Percentiles rank a stretch among this genome's conserved stretches.
Evolutionary conservation across 148 eudicot species (phyloP).

Genomic region (Selenicereus undatus): DNA sequence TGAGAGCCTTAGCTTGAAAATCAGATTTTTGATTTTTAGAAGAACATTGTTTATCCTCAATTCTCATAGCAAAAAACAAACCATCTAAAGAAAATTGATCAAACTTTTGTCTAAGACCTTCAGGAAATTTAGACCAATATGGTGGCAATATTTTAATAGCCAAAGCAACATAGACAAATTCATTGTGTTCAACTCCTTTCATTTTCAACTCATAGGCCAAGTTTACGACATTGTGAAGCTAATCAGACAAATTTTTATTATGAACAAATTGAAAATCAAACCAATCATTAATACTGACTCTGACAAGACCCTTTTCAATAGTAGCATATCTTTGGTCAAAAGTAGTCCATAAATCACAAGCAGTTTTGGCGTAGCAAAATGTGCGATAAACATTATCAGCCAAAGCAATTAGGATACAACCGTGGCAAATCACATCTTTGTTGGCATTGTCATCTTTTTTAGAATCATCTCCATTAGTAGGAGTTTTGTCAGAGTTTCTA

Average conservation of each 20-base stretch:
- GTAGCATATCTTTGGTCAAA: too few species aligned
- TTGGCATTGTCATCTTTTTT: neutral
- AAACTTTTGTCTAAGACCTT: neutral
- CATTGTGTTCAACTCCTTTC: neutral
- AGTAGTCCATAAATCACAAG: too few species aligned
- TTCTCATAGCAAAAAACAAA: neutral
- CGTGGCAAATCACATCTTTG: constrained; percentile 4
- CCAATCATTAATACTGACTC: too few species aligned
- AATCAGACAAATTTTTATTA: too few species aligned
- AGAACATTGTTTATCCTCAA: constrained; percentile 5
- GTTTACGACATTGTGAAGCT: neutral
- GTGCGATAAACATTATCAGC: neutral
- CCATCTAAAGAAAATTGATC: neutral
- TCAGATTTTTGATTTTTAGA: neutral
- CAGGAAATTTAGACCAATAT: neutral
- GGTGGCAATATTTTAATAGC: constrained; percentile 1
- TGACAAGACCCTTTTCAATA: too few species aligned
- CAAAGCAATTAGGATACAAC: constrained; percentile 7
- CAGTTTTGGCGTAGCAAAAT: constrained; percentile 4
- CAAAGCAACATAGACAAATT: neutral
- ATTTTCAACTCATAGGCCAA: neutral
- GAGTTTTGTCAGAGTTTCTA: neutral
- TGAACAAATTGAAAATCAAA: too few species aligned
- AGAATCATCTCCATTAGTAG: neutral
- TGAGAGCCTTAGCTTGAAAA: neutral